phyloP scores from a whole-genome alignment of 768 basidiomycete species.

The Panaeolus papilionaceus region DNA sequence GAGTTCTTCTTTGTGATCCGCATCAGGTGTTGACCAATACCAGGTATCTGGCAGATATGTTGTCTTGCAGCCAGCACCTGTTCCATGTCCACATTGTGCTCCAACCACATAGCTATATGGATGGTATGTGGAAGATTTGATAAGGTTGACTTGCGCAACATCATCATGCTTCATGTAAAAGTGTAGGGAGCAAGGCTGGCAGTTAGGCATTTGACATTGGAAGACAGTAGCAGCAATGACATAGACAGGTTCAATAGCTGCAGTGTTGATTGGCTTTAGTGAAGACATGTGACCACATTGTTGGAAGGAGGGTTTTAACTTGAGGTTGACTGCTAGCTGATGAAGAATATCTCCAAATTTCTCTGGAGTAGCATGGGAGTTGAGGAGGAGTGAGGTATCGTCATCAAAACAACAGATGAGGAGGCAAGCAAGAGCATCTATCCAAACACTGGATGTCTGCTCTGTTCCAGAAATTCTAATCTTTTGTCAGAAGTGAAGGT shows the following conservation, averaged over 20 bases:
- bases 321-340: neutral
- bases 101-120: constrained; percentile 5
- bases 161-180: constrained; percentile 1
- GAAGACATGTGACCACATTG: neutral
- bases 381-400: neutral
- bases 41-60: neutral
- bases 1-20: neutral
- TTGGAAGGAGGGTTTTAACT: neutral
- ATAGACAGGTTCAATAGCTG: neutral
- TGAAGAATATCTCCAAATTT: neutral
- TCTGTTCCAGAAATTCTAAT: constrained; percentile 3
- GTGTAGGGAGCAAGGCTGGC: neutral
- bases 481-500: constrained; percentile 25
- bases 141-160: neutral
- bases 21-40: neutral
- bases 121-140: neutral
- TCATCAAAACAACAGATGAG: neutral
- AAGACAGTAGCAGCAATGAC: neutral
- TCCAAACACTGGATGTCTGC: neutral
- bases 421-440: neutral
- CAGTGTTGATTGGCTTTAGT: neutral
- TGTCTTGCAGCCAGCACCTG: neutral
- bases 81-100: neutral
- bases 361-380: neutral
- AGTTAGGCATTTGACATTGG: neutral